Percentiles rank a stretch among this genome's conserved stretches.
Conservation (phyloP, 768 basidiomycete genomes). For the Auriscalpium vulgare region DNA sequence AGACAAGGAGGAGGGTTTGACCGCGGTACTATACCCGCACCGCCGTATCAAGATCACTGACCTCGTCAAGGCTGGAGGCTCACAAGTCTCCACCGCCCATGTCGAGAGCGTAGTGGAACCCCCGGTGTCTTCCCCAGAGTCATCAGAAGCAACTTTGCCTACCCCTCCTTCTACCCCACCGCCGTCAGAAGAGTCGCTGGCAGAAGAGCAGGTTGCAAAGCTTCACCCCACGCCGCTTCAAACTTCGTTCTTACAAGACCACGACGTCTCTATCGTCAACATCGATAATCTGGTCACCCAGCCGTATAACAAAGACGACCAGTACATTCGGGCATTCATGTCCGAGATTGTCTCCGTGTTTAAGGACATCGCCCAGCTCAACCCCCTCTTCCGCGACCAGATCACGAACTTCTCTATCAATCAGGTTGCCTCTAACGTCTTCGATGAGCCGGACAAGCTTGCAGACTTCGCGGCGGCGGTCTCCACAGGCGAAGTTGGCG, state of each 20-base stretch:
- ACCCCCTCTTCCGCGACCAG: conserved; percentile 96
- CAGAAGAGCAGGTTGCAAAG: conserved; percentile 4
- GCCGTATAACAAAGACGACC: conserved; percentile 87
- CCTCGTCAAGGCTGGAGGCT: conserved; percentile 60
- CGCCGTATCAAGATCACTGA: conserved; percentile 84
- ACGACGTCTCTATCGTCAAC: conserved; percentile 80
- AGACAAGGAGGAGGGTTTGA: conserved; percentile 82
- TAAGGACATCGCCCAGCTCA: conserved; percentile 96
- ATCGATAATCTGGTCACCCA: conserved; percentile 77
- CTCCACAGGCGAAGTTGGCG: conserved; percentile 83
- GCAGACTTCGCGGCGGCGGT: conserved; percentile 98
- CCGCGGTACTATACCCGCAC: conserved; percentile 91
- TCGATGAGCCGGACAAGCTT: conserved; percentile 94
- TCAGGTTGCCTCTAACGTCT: conserved; percentile 87
- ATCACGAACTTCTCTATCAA: conserved; percentile 95
- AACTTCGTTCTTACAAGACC: conserved; percentile 77
- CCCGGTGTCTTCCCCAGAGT: conserved; percentile 30
- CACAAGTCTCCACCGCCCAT: conserved; percentile 25
- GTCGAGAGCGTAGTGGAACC: conserved; percentile 26
- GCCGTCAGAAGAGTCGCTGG: background rate
- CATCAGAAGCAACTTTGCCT: conserved; percentile 37
- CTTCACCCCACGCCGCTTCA: conserved; percentile 46
- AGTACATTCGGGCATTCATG: conserved; percentile 93
- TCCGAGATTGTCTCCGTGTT: conserved; percentile 94
- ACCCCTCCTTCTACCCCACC: conserved; percentile 36